Percentiles rank a stretch among this genome's conserved stretches.
phyloP scores from a whole-genome alignment of 371 early-diverging fungal genomes.

The Mortierella sp. region DNA sequence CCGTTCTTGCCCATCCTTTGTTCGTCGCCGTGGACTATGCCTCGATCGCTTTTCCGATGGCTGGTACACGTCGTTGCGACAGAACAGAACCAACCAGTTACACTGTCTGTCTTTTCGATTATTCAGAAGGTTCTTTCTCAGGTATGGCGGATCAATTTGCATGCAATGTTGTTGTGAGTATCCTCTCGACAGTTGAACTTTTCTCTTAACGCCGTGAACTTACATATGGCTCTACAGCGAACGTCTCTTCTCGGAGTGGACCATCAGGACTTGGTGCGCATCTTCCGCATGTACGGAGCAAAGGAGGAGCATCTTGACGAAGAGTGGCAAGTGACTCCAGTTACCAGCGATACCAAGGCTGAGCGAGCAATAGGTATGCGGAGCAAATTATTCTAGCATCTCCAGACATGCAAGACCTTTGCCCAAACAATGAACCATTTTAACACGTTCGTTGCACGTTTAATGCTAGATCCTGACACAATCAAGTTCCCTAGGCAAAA shows the following conservation, averaged over 20 bases:
- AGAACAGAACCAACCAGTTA: constrained; percentile 29
- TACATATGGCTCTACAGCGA: neutral
- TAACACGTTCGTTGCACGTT: neutral
- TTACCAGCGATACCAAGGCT: constrained; percentile 22
- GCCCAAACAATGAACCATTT: neutral
- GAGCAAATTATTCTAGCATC: neutral
- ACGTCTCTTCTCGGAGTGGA: constrained; percentile 36
- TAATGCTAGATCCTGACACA: constrained; percentile 24
- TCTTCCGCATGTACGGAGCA: constrained; percentile 39
- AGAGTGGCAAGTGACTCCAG: constrained; percentile 40
- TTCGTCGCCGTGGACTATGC: constrained; percentile 45
- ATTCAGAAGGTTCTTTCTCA: constrained; percentile 31
- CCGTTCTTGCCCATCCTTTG: constrained; percentile 31
- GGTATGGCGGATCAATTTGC: constrained; percentile 12
- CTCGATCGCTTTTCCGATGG: constrained; percentile 46
- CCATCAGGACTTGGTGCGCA: constrained; percentile 32
- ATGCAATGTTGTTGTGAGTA: neutral
- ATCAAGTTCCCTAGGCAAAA: constrained; percentile 38
- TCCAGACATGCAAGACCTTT: neutral
- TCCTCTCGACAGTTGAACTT: neutral
- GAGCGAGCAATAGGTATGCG: constrained; percentile 27
- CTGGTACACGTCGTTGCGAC: constrained; percentile 34
- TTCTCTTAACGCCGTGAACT: neutral
- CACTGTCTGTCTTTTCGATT: constrained; percentile 23
- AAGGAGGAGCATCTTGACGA: constrained; percentile 26